A percentile compares a stretch with the other conserved stretches of the same genome.
phyloP scores from a whole-genome alignment of 108 stramenopile genomes.

The Schizochytrium sp. region DNA sequence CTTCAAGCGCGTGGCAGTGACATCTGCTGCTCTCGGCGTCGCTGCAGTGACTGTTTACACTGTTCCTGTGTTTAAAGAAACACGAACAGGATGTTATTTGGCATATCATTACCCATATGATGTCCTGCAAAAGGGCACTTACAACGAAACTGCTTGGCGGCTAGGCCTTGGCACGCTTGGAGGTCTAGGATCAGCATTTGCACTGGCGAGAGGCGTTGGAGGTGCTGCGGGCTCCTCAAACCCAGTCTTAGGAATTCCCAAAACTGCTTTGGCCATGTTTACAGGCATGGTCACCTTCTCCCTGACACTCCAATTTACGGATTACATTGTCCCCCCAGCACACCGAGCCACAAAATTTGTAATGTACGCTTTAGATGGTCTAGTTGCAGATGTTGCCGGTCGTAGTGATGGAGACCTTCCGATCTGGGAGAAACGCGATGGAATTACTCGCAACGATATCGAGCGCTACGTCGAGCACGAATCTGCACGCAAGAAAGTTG shows the following conservation, averaged over 20 bases:
- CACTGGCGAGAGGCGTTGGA: constrained; percentile 26
- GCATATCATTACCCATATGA: constrained; percentile 44
- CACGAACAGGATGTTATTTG: constrained; percentile 16
- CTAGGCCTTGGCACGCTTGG: background rate
- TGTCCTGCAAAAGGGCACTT: constrained; percentile 16
- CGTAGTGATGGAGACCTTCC: constrained; percentile 46
- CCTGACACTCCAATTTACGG: background rate
- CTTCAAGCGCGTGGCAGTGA: background rate
- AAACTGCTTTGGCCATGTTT: constrained; percentile 46
- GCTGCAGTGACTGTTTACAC: background rate
- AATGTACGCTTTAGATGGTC: constrained; percentile 21
- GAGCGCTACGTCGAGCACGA: background rate
- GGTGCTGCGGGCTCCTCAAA: constrained; percentile 10
- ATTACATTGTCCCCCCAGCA: constrained; percentile 12
- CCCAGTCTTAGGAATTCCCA: background rate
- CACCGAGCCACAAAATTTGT: constrained; percentile 8
- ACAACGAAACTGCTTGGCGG: constrained; percentile 43
- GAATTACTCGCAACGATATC: background rate
- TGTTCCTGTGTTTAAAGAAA: constrained; percentile 38
- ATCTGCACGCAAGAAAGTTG: background rate
- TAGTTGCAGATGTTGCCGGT: constrained; percentile 27
- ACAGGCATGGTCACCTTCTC: constrained; percentile 43
- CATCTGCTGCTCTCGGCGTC: background rate
- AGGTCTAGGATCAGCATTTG: background rate
- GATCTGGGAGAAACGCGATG: constrained; percentile 34